A percentile compares a stretch with the other conserved stretches of the same genome.
Evolutionary conservation across 176 grass and related monocot species (phyloP).

Genomic region (Raddia distichophylla): DNA sequence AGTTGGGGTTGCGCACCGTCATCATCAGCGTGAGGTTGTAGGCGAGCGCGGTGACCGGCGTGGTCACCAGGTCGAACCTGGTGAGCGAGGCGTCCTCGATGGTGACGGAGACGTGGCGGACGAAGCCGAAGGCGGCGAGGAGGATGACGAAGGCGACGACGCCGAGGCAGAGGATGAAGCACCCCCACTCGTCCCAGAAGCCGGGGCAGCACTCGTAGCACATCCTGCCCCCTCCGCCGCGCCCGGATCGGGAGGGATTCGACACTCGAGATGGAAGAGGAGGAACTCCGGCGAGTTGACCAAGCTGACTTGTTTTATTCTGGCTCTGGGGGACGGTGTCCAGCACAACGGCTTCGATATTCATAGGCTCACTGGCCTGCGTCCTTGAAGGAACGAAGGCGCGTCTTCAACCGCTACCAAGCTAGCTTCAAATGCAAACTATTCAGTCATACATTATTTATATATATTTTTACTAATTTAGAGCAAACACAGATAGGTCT

Average conservation of each 20-base stretch:
- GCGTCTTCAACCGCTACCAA: too few species aligned
- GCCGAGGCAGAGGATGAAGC: background rate
- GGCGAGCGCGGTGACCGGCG: constrained; percentile 6
- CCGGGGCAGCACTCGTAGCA: background rate
- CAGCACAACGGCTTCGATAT: too few species aligned
- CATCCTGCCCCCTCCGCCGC: background rate
- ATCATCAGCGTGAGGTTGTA: constrained; percentile 52
- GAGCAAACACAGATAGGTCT: too few species aligned
- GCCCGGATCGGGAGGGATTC: background rate
- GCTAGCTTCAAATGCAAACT: too few species aligned
- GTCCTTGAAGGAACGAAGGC: too few species aligned
- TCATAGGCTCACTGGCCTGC: too few species aligned
- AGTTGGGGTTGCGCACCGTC: constrained; percentile 43
- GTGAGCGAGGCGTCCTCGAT: constrained; percentile 38
- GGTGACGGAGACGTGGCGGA: constrained; percentile 16
- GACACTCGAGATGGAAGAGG: background rate
- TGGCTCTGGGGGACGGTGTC: too few species aligned
- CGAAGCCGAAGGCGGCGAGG: constrained; percentile 7
- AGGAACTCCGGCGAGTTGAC: background rate
- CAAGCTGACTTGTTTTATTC: background rate
- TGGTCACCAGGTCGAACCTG: constrained; percentile 30
- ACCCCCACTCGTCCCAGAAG: too few species aligned
- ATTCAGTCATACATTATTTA: too few species aligned
- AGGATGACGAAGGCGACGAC: constrained; percentile 2
- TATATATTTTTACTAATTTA: too few species aligned